Evolutionary conservation across 768 basidiomycete species (phyloP), one percentile per base, ranked within the genome.

Genomic region (Dictyophora rubrovolvata): DNA sequence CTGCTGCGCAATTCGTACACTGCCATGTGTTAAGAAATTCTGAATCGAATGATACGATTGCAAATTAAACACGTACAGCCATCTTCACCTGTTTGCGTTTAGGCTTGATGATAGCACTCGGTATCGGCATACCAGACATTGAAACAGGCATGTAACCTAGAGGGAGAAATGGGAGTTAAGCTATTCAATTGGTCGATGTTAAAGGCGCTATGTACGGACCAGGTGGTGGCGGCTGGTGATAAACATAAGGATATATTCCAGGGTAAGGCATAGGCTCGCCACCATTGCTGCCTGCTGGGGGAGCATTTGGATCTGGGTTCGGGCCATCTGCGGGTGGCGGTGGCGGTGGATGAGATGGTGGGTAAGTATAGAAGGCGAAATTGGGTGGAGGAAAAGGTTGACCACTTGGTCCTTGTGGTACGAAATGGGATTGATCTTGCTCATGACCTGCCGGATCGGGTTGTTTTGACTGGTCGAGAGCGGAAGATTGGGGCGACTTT

Each of bases 71-170:
- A 72, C 78, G 71, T 65, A 80, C 78, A 60, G 79, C 79, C 76
- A 81, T 81, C 69, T 82, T 81, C 56, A 81, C 79, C 61, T 81
- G 79, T 59, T 76, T 79, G 60, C 79, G 77, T 66, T 81, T 81
- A 12, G 71, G 66, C 49, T 70, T 69, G 16, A 69, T 65, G 18
- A 65, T 57, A 3, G 65, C 63, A 12, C 67, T 51, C 36, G 73
- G 68, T 48, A 68, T 52, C 16, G 63, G 61, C 61, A 58, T 63
- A 18, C 68, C 66, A 60, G 65, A 68, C 28, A 65, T 14, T 9
- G 65, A 51, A 49, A 64, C 35, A 50, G 71, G 48, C 51, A 60
- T 59, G 50, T 59, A 62, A 48, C 56, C 58, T 59, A 18, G 6
- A 16, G 20, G 55, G 22, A 16, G 33, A n/a, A 16, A 59, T 18